Evolutionary conservation across 352 stramenopile species (phyloP), one percentile per base, ranked within the genome.

Genomic region (Peronospora farinosa): DNA sequence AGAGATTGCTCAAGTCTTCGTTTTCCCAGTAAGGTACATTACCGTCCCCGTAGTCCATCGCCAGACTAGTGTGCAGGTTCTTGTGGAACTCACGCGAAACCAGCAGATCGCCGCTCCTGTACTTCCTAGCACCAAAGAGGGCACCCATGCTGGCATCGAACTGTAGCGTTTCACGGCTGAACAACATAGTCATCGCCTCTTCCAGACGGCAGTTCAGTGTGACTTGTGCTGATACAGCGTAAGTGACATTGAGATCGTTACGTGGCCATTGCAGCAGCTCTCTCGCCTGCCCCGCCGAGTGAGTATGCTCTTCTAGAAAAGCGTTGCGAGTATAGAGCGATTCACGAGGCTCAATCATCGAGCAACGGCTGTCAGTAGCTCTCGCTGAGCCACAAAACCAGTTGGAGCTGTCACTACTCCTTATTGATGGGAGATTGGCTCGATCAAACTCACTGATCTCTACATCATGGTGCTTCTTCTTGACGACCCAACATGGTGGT

Each of bases 101-200:
- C 8, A 88, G 35, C 40, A 84, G 45, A 25, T 88, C 71, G 2
- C 68, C 73, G 17, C 65, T 69, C 54, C 70, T 72, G 65, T 74
- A 72, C 50, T 81, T 82, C 54, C 61, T 68, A 12, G 63, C 52
- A 15, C 61, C 65, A 42, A 81, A 88, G 13, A 86, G 62, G 1
- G 78, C 65, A 8, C 58, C 58, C 74, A 86, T 84, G 27, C 63
- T 82, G 11, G 57, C 58, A 48, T 80, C 67, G 37, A 80, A 74
- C 33, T 85, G 69, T 23, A 72, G 43, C 7, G 51, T 16, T 7
- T 88, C 72, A n/a, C 63, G 66, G 40, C 68, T 85, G 49, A 86
- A 88, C 11, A 88, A 65, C 63, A 72, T 68, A 7, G 73, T 74
- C 43, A 84, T 56, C 1, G 72, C 74, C 30, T 88, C 78, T 12